Evolutionary conservation across 1,284 basidiomycete species (phyloP), one percentile per base, ranked within the genome.

Genomic region (Cutaneotrichosporon dermatis): DNA sequence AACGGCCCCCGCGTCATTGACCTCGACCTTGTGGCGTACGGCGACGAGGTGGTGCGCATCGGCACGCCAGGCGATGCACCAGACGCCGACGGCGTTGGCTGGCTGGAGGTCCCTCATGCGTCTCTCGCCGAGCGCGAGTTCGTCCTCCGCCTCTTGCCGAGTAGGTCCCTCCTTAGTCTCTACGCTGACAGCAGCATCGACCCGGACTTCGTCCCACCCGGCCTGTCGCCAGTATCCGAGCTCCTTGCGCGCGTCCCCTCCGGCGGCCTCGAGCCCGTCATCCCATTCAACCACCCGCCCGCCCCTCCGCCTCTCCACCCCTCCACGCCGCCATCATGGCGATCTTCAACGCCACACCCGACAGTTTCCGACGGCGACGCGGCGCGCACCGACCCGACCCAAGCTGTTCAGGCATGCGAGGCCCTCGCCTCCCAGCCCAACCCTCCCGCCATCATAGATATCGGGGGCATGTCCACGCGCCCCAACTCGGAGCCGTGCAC

Each of bases 401-500:
- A 67, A 12, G 69, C 68, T 1, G 65, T 80, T 4, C 63, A 66
- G 5, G 56, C 69, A 4, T 59, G 66, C 7, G 58, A 66, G 12
- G 64, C 61, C 5, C 53, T 72, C 35, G 54, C 61, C n/a, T 39
- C 54, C 5, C 42, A 51, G 1, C 67, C 65, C 25, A 44, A 55
- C 34, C 65, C 59, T 2, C 73, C 88, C 0, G 83, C 86, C 62
- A 89, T 99, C 55, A 80, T 99, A 59, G 95, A 99, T 73, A 83
- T 99, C 10, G 95, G 96, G 0, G 96, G 96, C 0, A 92, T 93
- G 80, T 95, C 92, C 0, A 96, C 93, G 0, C 84, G 91, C 10
- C 93, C 93, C 0, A 61, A 64, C 12, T 88, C 92, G 0, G 80
- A 77, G 0, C 85, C 85, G 50, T 87, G 95, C 58, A 80, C 83